A percentile compares a stretch with the other conserved stretches of the same genome.
These are phyloP conservation scores for Viridothelium virens DNA, from an alignment of 495 filamentous ascomycete genomes.

Conservation along the genomic window DNA sequence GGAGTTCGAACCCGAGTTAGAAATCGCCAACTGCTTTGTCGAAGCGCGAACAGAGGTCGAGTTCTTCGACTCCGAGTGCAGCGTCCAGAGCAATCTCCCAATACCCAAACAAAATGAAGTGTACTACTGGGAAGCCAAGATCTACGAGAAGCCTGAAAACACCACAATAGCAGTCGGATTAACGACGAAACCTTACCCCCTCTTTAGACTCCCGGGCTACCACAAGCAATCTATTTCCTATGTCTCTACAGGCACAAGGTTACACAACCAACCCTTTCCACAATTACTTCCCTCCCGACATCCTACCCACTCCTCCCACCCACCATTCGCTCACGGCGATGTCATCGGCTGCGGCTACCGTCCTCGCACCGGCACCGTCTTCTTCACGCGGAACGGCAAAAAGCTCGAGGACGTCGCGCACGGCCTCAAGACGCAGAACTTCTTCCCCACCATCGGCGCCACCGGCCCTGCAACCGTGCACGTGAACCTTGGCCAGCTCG, in stretches of 20 bases:
- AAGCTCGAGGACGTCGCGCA: constrained; percentile 93
- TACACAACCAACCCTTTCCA: constrained; percentile 82
- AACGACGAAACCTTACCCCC: constrained; percentile 91
- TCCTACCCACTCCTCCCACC: constrained; percentile 57
- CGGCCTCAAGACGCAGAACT: constrained; percentile 85
- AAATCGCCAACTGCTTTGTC: constrained; percentile 98
- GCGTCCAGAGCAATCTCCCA: constrained; percentile 91
- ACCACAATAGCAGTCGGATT: constrained; percentile 83
- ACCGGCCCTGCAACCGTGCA: constrained; percentile 88
- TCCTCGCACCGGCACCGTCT: constrained; percentile 86
- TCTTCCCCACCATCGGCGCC: constrained; percentile 91
- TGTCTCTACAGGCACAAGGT: constrained; percentile 73
- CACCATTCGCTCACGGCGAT: constrained; percentile 79
- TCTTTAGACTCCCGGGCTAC: constrained; percentile 87
- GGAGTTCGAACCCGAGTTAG: constrained; percentile 97
- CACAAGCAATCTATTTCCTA: constrained; percentile 91
- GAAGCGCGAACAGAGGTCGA: constrained; percentile 94
- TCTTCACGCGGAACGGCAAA: constrained; percentile 97
- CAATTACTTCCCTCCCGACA: constrained; percentile 5
- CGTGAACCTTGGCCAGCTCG: constrained; percentile 95
- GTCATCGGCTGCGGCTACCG: constrained; percentile 95
- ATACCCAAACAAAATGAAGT: constrained; percentile 98
- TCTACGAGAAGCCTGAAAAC: constrained; percentile 90
- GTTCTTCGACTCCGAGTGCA: constrained; percentile 96
- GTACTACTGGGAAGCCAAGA: constrained; percentile 98